Evolutionary conservation across 1,139 yeast species (phyloP), one percentile per base, ranked within the genome.

Genomic region (Maudiozyma humilis): DNA sequence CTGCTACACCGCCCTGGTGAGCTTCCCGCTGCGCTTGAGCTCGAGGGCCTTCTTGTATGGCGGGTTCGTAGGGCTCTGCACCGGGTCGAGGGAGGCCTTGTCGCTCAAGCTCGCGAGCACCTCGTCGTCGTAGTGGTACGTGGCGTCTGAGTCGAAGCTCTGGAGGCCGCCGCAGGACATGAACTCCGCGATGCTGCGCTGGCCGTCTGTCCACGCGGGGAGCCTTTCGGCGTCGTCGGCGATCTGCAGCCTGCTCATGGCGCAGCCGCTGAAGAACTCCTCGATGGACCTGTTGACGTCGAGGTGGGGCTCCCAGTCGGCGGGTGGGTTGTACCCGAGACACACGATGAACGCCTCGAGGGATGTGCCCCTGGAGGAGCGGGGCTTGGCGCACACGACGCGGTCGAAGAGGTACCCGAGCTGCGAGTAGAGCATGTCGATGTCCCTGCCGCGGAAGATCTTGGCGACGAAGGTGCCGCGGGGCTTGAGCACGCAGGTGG

Each of bases 391-490:
- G 65, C 98, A 89, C 1, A 89, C 76, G 12, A 91, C 96, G 47
- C 73, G 75, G 40, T 84, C 93, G 61, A 91, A 91, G 35, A 91
- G 67, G 52, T 78, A 77, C 3, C 96, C 88, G 32, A 91, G 68
- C 63, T 91, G 97, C 18, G 93, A 80, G 63, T 91, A 91, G 61
- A 91, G 70, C 55, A 91, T 72, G 60, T 91, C 97, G 46, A 89
- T 88, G 59, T 91, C 98, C 57, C 97, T 72, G 5, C 98, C 98
- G 55, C 98, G 72, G 66, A 91, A 91, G 46, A 91, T 88, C 66
- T 91, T 91, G 40, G 98, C 98, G 33, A 89, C 95, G 69, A 91
- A 91, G 0, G 83, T 72, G 40, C 98, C 98, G 31, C 95, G 96
- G 12, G 87, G 83, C 56, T 83, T 78, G 51, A 91, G 70, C 20